A percentile compares a stretch with the other conserved stretches of the same genome.
Evolutionary conservation across 106 monocot genomes (phyloP).

Genomic region (Allium fistulosum): DNA sequence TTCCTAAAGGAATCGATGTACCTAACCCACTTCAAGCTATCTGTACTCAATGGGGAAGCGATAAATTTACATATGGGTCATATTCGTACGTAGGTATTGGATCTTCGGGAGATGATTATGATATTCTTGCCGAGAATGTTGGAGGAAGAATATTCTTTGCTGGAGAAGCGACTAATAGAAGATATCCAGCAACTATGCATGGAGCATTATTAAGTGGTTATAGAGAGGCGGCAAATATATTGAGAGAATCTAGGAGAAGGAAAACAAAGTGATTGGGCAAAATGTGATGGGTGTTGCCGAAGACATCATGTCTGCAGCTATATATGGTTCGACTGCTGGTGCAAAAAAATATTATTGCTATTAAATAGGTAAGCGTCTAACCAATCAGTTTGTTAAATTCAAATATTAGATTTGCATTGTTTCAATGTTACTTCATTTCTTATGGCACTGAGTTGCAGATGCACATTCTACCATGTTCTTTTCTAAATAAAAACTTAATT

Average conservation of each 20-base stretch:
- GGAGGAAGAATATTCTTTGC: slow-evolving; percentile 89
- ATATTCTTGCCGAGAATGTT: slow-evolving; percentile 76
- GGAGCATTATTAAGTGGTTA: slow-evolving; percentile 90
- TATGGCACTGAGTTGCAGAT: no score
- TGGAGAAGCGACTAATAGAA: slow-evolving; percentile 87
- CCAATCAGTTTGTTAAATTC: no score
- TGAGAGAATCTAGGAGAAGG: slow-evolving; percentile 40
- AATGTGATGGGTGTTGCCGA: no score
- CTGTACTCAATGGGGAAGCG: slow-evolving; percentile 86
- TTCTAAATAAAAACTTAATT: no score
- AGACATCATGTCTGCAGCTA: no score
- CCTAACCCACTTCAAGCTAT: slow-evolving; percentile 83
- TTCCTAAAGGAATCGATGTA: slow-evolving; percentile 79
- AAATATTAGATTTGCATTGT: no score
- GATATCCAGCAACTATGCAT: slow-evolving; percentile 97
- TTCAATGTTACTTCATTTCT: no score
- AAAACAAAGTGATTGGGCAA: no score
- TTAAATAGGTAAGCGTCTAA: no score
- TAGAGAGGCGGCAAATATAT: slow-evolving; percentile 93
- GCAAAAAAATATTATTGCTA: no score
- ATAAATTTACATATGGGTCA: slow-evolving; percentile 82
- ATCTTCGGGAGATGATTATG: slow-evolving; percentile 97
- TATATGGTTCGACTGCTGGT: no score
- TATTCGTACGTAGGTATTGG: slow-evolving; percentile 93
- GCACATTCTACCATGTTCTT: no score